These are phyloP conservation scores for Ogataea nitratoaversa DNA, from an alignment of 805 yeast genomes.

Conservation along the genomic window DNA sequence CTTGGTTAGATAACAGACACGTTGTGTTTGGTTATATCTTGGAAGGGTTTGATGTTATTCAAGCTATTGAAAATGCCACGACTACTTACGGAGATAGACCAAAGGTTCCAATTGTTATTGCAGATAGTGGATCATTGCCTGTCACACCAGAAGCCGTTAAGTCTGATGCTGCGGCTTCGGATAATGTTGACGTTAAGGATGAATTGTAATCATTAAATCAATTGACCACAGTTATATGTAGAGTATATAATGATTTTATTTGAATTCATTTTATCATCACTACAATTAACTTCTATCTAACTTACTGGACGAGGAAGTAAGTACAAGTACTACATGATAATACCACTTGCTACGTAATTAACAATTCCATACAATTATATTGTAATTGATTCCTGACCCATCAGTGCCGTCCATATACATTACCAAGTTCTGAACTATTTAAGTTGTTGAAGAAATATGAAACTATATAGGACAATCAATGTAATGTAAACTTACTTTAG, in stretches of 20 bases:
- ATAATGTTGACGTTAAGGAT: conserved; percentile 25
- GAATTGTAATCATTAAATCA: conserved; percentile 32
- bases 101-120: conserved; percentile 55
- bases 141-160: conserved; percentile 17
- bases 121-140: conserved; percentile 64
- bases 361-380: too few species aligned
- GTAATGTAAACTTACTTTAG: background rate
- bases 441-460: too few species aligned
- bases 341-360: too few species aligned
- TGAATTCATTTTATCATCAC: too few species aligned
- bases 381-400: too few species aligned
- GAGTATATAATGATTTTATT: too few species aligned
- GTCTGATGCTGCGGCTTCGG: conserved; percentile 23
- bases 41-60: conserved; percentile 81
- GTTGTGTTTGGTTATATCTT: conserved; percentile 96
- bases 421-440: too few species aligned
- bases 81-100: conserved; percentile 75
- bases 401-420: too few species aligned
- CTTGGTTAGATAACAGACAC: conserved; percentile 92
- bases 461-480: too few species aligned
- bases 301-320: too few species aligned
- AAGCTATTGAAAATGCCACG: conserved; percentile 66
- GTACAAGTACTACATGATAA: too few species aligned
- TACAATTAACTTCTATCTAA: too few species aligned
- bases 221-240: background rate